Percentiles rank a stretch among this genome's conserved stretches.
Conservation (phyloP, 805 yeast species). For the Kluyveromyces nonfermentans region DNA sequence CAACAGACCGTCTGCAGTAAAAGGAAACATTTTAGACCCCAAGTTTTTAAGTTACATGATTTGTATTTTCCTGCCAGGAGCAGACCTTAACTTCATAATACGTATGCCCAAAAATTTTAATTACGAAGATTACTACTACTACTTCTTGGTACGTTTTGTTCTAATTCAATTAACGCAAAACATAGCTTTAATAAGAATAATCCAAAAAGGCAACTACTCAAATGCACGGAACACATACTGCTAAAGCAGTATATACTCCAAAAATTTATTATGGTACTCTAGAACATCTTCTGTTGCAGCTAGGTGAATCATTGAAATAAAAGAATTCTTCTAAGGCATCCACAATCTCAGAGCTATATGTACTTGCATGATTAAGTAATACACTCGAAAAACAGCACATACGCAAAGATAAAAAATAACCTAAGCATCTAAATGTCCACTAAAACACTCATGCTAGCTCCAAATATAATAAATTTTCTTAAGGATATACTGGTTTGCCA, state of each 20-base stretch:
- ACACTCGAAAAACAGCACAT: background rate
- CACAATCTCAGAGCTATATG: background rate
- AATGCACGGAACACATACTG: background rate
- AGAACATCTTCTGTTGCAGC: background rate
- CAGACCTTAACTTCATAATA: no score
- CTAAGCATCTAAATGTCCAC: background rate
- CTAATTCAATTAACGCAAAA: background rate
- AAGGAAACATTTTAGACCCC: no score
- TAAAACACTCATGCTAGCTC: background rate
- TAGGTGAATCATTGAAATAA: background rate
- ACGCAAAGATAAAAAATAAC: background rate
- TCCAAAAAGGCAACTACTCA: background rate
- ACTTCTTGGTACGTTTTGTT: no score
- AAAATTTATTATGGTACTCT: no score
- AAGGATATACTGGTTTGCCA: no score
- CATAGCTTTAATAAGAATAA: background rate
- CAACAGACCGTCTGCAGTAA: no score
- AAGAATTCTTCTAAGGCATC: background rate
- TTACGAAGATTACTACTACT: no score
- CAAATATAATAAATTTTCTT: no score
- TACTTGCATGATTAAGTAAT: background rate
- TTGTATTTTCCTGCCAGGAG: no score
- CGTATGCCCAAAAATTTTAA: no score
- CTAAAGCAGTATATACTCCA: no score
- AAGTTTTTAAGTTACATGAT: no score